Conservation (phyloP, 2,329 filamentous ascomycete genomes). For the Cercospora sp. region DNA sequence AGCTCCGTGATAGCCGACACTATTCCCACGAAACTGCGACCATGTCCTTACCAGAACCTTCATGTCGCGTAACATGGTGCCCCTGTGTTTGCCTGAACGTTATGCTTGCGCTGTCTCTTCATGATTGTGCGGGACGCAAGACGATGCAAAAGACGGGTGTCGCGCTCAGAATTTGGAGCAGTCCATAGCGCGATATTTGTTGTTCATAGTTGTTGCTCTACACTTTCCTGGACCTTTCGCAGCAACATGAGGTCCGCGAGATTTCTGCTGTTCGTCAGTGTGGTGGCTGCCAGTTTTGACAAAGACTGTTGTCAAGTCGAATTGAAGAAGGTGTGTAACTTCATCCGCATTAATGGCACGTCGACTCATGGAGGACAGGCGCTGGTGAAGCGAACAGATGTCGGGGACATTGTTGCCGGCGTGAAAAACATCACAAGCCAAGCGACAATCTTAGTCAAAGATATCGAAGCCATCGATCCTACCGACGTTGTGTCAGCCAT, state of each 20-base stretch:
- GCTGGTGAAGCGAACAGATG: neutral
- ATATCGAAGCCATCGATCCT: neutral
- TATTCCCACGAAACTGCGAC: neutral
- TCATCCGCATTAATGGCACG: neutral
- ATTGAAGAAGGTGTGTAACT: neutral
- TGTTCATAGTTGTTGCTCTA: neutral
- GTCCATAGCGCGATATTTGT: neutral
- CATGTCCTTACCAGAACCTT: neutral
- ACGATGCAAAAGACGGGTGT: neutral
- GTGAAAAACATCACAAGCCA: constrained; percentile 6
- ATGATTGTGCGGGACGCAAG: neutral
- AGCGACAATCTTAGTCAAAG: constrained; percentile 3
- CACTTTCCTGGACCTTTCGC: neutral
- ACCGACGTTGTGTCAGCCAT: constrained; percentile 2
- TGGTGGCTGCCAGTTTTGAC: neutral
- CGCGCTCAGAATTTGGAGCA: neutral
- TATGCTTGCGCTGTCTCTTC: neutral
- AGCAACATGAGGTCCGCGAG: neutral
- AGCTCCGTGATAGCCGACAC: neutral
- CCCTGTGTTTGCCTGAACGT: neutral
- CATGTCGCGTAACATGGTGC: neutral
- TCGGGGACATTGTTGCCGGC: neutral
- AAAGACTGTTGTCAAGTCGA: neutral
- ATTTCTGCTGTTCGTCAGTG: neutral
- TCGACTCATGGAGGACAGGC: neutral